Evolutionary conservation across 352 stramenopile genomes (phyloP).

Genomic region (Phytophthora idaei): DNA sequence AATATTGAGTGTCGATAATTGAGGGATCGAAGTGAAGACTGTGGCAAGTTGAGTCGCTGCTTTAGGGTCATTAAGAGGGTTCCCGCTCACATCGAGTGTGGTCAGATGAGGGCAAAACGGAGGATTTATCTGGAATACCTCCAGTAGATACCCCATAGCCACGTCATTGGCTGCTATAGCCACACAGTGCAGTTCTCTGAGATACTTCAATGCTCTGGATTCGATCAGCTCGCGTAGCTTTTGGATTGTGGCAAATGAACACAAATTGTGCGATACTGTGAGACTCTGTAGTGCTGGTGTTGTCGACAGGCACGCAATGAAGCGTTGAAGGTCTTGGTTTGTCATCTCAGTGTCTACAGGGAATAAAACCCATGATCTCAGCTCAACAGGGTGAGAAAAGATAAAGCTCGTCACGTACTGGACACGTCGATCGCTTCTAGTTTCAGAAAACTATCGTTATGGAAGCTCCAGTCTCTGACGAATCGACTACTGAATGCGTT

Average conservation of each 20-base stretch:
- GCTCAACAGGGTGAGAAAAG: background rate
- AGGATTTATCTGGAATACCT: slow-evolving; percentile 26
- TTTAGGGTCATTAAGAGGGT: slow-evolving; percentile 30
- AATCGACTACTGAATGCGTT: slow-evolving; percentile 69
- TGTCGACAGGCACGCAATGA: slow-evolving; percentile 49
- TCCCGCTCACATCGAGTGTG: slow-evolving; percentile 33
- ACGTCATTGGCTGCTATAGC: slow-evolving; percentile 35
- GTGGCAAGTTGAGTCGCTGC: slow-evolving; percentile 21
- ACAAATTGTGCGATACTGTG: slow-evolving; percentile 52
- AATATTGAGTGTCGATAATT: slow-evolving; percentile 27
- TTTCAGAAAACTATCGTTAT: slow-evolving; percentile 43
- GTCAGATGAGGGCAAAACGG: slow-evolving; percentile 24
- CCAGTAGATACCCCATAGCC: slow-evolving; percentile 30
- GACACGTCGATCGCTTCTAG: slow-evolving; percentile 50
- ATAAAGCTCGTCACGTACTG: slow-evolving; percentile 27
- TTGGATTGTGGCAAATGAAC: slow-evolving; percentile 36
- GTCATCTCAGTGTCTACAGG: slow-evolving; percentile 47
- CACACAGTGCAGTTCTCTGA: slow-evolving; percentile 49
- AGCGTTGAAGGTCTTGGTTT: slow-evolving; percentile 59
- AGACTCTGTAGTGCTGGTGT: slow-evolving; percentile 39
- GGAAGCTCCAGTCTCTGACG: slow-evolving; percentile 70
- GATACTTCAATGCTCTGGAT: slow-evolving; percentile 10
- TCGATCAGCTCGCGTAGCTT: slow-evolving; percentile 38
- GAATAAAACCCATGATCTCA: background rate
- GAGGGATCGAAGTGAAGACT: slow-evolving; percentile 13